Conservation (phyloP, 108 stramenopile species). For the Nitzschia palea region DNA sequence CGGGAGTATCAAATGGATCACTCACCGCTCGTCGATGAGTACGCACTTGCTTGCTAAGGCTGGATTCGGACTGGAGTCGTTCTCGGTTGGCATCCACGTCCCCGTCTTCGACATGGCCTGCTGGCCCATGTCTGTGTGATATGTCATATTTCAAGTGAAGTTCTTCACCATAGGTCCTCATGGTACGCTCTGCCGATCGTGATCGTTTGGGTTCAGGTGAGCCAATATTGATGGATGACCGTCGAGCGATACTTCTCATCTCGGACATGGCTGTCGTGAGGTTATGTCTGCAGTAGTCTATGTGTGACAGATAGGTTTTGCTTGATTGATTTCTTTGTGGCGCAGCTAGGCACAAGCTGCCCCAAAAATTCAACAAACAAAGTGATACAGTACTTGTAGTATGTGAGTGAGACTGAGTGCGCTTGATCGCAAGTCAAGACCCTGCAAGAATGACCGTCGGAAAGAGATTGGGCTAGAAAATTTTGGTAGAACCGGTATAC, state of each 20-base stretch:
- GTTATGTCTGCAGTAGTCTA: too few relatives aligned
- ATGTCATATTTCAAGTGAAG: not conserved
- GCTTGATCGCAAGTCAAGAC: too few relatives aligned
- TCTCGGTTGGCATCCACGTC: not conserved
- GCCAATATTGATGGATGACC: slow-evolving; percentile 9
- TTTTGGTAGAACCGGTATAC: too few relatives aligned
- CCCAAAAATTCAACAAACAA: too few relatives aligned
- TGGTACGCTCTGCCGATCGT: slow-evolving; percentile 29
- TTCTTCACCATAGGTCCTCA: not conserved
- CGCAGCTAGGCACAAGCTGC: not conserved
- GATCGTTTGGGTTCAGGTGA: slow-evolving; percentile 29
- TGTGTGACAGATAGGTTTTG: not conserved
- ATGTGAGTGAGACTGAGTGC: too few relatives aligned
- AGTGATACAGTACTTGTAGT: too few relatives aligned
- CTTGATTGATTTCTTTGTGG: too few relatives aligned
- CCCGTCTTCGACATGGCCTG: not conserved
- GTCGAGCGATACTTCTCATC: slow-evolving; percentile 7
- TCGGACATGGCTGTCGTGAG: slow-evolving; percentile 12
- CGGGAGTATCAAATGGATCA: slow-evolving; percentile 49
- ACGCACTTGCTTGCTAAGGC: slow-evolving; percentile 9
- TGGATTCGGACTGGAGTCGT: slow-evolving; percentile 8
- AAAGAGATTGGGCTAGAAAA: too few relatives aligned
- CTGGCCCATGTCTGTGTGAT: slow-evolving; percentile 5
- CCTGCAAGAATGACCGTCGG: too few relatives aligned
- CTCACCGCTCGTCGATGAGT: slow-evolving; percentile 36